A percentile compares a stretch with the other conserved stretches of the same genome.
Evolutionary conservation across 129 eudicot genomes (phyloP).

Genomic region (Apium graveolens): DNA sequence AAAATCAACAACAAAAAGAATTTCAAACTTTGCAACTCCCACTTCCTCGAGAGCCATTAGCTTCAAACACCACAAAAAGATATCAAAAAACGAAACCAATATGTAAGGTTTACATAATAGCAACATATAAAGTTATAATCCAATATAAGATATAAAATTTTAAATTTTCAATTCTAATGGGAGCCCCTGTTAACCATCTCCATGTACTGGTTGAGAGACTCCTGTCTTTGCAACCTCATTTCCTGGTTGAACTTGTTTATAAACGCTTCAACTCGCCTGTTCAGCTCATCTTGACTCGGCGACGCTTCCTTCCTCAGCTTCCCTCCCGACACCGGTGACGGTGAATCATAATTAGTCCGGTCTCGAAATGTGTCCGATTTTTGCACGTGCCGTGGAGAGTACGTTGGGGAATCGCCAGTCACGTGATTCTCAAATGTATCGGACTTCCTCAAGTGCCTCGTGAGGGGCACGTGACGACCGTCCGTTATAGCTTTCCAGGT

Average conservation of each 20-base stretch:
- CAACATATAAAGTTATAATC: not conserved
- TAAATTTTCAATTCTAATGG: slow-evolving; percentile 15
- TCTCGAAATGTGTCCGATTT: slow-evolving; percentile 43
- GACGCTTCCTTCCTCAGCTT: slow-evolving; percentile 61
- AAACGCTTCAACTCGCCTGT: slow-evolving; percentile 81
- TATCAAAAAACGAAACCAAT: not conserved
- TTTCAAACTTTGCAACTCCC: slow-evolving; percentile 2
- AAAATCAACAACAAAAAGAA: not conserved
- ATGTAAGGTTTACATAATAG: not conserved
- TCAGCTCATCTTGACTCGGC: slow-evolving; percentile 77
- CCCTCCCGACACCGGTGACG: slow-evolving; percentile 19
- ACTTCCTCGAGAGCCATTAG: not conserved
- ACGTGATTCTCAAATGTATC: slow-evolving; percentile 32
- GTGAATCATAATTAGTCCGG: slow-evolving; percentile 27
- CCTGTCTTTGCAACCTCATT: slow-evolving; percentile 83
- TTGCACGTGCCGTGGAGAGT: slow-evolving; percentile 13
- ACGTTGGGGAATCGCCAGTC: not conserved
- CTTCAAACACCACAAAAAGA: not conserved
- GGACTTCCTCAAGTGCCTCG: slow-evolving; percentile 40
- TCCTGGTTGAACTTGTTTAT: slow-evolving; percentile 71
- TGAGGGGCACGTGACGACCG: slow-evolving; percentile 61
- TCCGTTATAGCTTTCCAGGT: slow-evolving; percentile 74
- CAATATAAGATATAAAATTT: not conserved
- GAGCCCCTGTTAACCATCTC: slow-evolving; percentile 62
- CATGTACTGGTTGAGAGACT: slow-evolving; percentile 49